A percentile compares a stretch with the other conserved stretches of the same genome.
Evolutionary conservation across 2,329 filamentous ascomycete species (phyloP).

Genomic region (Cercospora beticola): DNA sequence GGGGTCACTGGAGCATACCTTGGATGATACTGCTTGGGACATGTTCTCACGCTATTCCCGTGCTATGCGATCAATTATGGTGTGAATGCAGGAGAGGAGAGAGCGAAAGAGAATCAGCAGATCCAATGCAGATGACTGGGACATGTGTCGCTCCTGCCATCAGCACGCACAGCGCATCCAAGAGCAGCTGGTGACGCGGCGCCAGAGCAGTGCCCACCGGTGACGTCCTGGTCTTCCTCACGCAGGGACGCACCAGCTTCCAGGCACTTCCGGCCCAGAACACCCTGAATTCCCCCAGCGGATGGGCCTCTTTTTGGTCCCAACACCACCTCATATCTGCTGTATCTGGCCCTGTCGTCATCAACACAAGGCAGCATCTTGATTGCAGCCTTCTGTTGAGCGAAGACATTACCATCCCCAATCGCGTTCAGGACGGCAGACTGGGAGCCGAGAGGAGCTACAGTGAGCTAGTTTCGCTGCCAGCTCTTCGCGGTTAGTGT

Average conservation of each 20-base stretch:
- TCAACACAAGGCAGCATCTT: neutral
- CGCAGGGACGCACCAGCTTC: neutral
- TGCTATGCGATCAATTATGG: neutral
- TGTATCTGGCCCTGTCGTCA: neutral
- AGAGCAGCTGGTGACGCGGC: slow-evolving; percentile 4
- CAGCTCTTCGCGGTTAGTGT: neutral
- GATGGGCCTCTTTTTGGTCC: neutral
- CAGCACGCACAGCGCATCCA: neutral
- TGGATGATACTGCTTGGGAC: slow-evolving; percentile 22
- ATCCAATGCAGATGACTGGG: neutral
- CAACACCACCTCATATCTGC: neutral
- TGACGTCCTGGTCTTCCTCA: neutral
- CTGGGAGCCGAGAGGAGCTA: neutral
- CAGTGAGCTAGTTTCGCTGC: neutral
- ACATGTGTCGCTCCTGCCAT: neutral
- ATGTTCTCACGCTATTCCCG: slow-evolving; percentile 7
- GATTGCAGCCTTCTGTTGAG: too few relatives aligned
- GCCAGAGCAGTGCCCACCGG: neutral
- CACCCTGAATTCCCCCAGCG: neutral
- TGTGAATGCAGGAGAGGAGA: neutral
- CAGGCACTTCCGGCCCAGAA: neutral
- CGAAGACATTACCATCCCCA: too few relatives aligned
- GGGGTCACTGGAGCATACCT: slow-evolving; percentile 11
- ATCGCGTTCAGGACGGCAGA: neutral
- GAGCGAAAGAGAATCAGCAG: neutral